Evolutionary conservation across 345 rosid species (phyloP), one percentile per base, ranked within the genome.

Genomic region (Moricandia arvensis): DNA sequence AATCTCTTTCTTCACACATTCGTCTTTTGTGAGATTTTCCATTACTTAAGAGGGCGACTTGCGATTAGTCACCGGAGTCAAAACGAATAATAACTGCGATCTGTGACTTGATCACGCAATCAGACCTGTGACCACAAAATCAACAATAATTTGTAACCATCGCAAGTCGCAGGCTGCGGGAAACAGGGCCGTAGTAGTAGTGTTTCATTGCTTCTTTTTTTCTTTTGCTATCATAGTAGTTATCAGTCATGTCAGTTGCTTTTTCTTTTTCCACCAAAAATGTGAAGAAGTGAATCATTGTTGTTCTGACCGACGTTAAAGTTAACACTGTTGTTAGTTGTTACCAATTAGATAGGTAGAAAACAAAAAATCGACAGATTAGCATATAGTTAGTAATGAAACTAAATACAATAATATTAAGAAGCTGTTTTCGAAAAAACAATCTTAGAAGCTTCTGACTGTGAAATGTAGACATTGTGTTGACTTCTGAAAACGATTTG

Each of bases 391-490:
- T 21, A 68, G 33, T 8, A 24, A 6, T 8, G 21, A 11, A 7
- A 17, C 18, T 18, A 54, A n/a, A 27, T 17, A 59, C 13, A 71
- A 38, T 37, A 71, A 16, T 27, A 1, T 41, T 16, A 5, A 21
- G 24, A 21, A 21, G 24, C 24, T 21, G 24, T 21, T 21, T 21
- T 21, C 24, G 2, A 21, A 0, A 21, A 21, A 21, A 21, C 2
- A 21, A 21, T 21, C 24, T 21, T 21, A 21, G 51, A 72, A 34
- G 59, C 12, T 60, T 26, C 2, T 37, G 63, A 53, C n/a, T n/a
- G n/a, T 76, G 80, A 75, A 68, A 69, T 29, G 63, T 15, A 13
- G 30, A 67, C 68, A 34, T 47, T 8, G 45, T 27, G 79, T 75
- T 75, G 79, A 75, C 74, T 75, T 61, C 12, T 18, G 68, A 15